These are phyloP conservation scores for Vaccinium vitisidaea DNA, from an alignment of 148 eudicot species.

Conservation along the genomic window DNA sequence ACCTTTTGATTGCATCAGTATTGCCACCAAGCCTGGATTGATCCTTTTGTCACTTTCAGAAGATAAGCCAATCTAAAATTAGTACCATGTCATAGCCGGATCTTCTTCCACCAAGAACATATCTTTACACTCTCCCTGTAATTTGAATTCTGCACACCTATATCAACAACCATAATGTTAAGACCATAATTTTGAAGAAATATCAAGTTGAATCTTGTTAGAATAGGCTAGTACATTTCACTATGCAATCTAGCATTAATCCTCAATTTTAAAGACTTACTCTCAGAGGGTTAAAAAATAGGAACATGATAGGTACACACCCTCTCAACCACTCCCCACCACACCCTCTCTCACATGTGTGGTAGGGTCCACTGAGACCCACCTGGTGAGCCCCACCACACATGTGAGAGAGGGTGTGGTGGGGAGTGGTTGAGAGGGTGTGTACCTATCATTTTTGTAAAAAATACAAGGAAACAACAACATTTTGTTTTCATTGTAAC, in stretches of 20 bases:
- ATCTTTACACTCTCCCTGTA: neutral
- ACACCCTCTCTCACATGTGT: too few relatives aligned
- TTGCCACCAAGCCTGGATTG: neutral
- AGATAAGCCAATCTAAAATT: neutral
- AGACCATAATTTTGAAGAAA: neutral
- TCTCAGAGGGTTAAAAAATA: neutral
- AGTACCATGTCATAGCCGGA: neutral
- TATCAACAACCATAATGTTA: neutral
- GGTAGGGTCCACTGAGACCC: too few relatives aligned
- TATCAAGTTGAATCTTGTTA: neutral
- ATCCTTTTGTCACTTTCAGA: neutral
- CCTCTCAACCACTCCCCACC: too few relatives aligned
- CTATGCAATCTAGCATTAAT: too few relatives aligned
- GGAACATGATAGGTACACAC: too few relatives aligned
- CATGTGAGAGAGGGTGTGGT: too few relatives aligned
- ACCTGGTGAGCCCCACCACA: too few relatives aligned
- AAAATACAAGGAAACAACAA: neutral
- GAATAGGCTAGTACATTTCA: too few relatives aligned
- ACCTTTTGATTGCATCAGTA: neutral
- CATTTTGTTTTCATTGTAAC: neutral
- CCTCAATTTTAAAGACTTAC: neutral
- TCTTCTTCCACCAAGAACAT: neutral
- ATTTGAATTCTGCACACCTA: slow-evolving; percentile 6
- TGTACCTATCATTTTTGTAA: too few relatives aligned
- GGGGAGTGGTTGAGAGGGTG: too few relatives aligned